Evolutionary conservation across 257 asterid species (phyloP).

Genomic region (Solanum gracilifrons): DNA sequence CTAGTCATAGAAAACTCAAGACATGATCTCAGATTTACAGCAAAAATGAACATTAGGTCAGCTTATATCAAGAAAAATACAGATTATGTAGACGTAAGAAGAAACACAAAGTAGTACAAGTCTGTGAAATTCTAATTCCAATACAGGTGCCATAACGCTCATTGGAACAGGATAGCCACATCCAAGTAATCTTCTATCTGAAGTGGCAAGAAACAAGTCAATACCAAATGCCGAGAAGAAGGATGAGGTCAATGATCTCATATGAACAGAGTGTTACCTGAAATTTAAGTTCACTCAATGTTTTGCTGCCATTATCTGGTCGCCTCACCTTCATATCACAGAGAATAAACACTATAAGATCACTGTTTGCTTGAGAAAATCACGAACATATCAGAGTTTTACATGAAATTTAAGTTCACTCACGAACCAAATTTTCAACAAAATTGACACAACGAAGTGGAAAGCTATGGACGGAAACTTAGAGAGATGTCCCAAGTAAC

Average conservation of each 20-base stretch:
- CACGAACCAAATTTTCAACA: too few species aligned
- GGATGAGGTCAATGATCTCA: neutral
- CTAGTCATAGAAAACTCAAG: neutral
- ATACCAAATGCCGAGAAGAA: neutral
- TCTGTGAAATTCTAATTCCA: neutral
- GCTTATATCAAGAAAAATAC: neutral
- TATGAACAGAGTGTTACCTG: conserved; percentile 29
- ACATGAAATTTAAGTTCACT: too few species aligned
- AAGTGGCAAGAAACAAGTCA: conserved; percentile 11
- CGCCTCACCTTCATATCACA: conserved; percentile 45
- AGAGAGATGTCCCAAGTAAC: too few species aligned
- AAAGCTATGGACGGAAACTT: too few species aligned
- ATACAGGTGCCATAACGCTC: neutral
- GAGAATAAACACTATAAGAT: conserved; percentile 1
- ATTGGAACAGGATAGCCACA: conserved; percentile 49
- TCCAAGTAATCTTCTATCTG: conserved; percentile 74
- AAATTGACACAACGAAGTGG: too few species aligned
- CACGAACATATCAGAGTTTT: neutral
- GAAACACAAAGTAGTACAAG: neutral
- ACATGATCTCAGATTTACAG: neutral
- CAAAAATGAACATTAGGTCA: neutral
- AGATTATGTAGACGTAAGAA: neutral
- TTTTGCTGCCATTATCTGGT: conserved; percentile 54
- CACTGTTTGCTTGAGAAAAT: neutral
- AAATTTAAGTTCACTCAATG: conserved; percentile 50